Base-by-base conservation (phyloP, 106 monocot genomes). In the Hemerocallis citrina region DNA sequence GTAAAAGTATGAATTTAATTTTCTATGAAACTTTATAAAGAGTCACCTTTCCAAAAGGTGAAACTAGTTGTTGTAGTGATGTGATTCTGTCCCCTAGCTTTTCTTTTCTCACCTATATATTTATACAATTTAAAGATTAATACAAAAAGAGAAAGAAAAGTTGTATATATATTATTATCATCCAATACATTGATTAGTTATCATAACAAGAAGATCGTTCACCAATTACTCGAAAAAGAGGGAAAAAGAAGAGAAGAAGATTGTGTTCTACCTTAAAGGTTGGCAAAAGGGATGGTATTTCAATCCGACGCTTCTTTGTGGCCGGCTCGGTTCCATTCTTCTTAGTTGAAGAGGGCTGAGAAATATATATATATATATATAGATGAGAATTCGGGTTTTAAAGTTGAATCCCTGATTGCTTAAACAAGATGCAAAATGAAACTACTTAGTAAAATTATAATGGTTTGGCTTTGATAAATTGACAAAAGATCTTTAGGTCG, bases 201-300 rank as follows among this genome's bases (percentile, higher is more conserved):
- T n/a, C n/a, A n/a, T n/a, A n/a, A n/a, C n/a, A n/a, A n/a, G n/a
- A n/a, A n/a, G n/a, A n/a, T n/a, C n/a, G n/a, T n/a, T n/a, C n/a
- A n/a, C n/a, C n/a, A n/a, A n/a, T n/a, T 43, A 12, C 3, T 21
- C 46, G 4, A 46, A 46, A 46, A 46, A 19, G 1, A 43, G n/a
- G n/a, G 4, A 20, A 46, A 20, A 46, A 46, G 3, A 46, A 46
- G 51, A 51, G 51, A 3, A 51, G 9, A 23, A 25, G 10, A 28
- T 51, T 11, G 22, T 11, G 22, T 17, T 10, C 19, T 4, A 54
- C 52, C 52, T 54, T 54, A 31, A 54, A 92, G 59, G 86, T 77
- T 3, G 92, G 92, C 31, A 87, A 70, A 47, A 83, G 64, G 21
- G 86, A 92, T 9, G 86, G 86, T 4, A 81, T 70, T 29, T 83